Base-by-base conservation (phyloP, 306 rosid genomes). In the Fragaria nilgerrensis region DNA sequence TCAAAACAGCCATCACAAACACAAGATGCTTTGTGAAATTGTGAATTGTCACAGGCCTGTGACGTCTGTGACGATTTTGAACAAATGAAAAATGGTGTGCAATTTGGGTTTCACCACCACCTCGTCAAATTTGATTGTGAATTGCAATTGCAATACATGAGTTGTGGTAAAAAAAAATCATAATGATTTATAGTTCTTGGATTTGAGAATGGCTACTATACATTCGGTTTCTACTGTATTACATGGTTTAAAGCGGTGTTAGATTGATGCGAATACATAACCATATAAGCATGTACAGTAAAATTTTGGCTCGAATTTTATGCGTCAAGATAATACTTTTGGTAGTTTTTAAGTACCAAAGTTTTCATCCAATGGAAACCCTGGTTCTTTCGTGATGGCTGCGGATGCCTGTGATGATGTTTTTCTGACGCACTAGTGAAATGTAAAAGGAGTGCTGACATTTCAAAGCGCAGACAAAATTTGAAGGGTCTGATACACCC, bases 21-120 rank as follows among this genome's bases (percentile, higher is more conserved):
- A 8, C 23, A 36, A 3, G 11, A 7, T 32, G 36, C 36, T 32
- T 32, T 32, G 36, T 32, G 36, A 32, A 32, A 32, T 32, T 37
- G 41, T 22, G 53, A 41, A 48, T 34, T 32, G 29, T 39, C 41
- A 58, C 68, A 7, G 53, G 58, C 3, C 47, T 50, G 36, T 72
- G 59, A 72, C n/a, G 72, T 43, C 67, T 72, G 73, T 78, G 81
- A 78, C 14, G 7, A 48, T 17, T 50, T n/a, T 53, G 58, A 2
- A 7, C 59, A 4, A 15, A 5, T 14, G 16, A 43, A 39, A 3
- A 66, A 64, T 22, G 22, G 23, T 22, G 67, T 32, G 52, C 29
- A 15, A 34, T 22, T 12, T 73, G 66, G 76, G 65, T 4, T 73
- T 50, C 64, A 52, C 48, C 32, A 25, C 36, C 13, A 22, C 36